phyloP scores from a whole-genome alignment of 108 stramenopile species.

The Epipyxis sp. region DNA sequence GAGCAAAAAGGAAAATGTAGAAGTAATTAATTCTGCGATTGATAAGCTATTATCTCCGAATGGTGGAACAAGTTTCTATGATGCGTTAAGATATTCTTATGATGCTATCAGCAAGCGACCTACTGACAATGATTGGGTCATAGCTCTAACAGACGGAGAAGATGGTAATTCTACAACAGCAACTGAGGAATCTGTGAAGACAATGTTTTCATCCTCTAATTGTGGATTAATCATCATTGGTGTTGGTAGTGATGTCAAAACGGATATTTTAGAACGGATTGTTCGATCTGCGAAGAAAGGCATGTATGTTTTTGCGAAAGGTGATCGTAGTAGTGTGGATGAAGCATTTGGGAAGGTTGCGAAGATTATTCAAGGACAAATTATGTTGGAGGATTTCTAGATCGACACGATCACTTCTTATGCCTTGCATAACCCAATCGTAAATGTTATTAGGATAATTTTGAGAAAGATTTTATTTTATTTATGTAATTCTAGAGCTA shows the following conservation, averaged over 20 bases:
- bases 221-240: background rate
- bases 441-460: too few species aligned
- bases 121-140: background rate
- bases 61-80: background rate
- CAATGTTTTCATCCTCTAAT: too few species aligned
- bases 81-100: background rate
- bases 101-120: background rate
- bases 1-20: background rate
- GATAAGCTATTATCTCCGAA: background rate
- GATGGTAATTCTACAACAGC: background rate
- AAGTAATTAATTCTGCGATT: background rate
- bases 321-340: background rate
- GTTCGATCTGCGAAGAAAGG: background rate
- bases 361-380: background rate
- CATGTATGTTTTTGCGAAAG: background rate
- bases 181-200: background rate
- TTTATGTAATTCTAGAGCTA: too few species aligned
- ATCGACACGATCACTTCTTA: too few species aligned
- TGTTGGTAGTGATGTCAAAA: background rate
- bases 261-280: background rate
- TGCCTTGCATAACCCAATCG: too few species aligned
- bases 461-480: too few species aligned
- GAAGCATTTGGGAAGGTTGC: constrained; percentile 6
- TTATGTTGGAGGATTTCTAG: background rate
- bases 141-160: constrained; percentile 5